These are phyloP conservation scores for Salix caprea DNA, from an alignment of 345 rosid species.

Conservation along the genomic window DNA sequence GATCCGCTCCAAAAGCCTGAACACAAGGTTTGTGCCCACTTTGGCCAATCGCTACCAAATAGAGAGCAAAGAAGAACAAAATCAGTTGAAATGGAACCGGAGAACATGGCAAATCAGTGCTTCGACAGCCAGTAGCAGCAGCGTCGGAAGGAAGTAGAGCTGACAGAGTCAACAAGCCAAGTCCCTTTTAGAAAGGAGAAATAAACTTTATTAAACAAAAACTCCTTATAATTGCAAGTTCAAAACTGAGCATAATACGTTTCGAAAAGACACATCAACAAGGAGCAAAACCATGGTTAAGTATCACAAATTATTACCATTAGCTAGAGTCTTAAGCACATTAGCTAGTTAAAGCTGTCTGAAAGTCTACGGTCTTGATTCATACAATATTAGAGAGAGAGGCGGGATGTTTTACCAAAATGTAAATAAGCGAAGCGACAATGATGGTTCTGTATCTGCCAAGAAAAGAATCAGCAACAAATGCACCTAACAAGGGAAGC, in stretches of 20 bases:
- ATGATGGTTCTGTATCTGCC: conserved; percentile 23
- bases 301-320: too few species aligned
- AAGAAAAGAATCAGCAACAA: conserved; percentile 24
- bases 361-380: too few species aligned
- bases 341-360: too few species aligned
- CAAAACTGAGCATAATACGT: background rate
- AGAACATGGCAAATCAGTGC: background rate
- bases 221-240: background rate
- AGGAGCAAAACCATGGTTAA: too few species aligned
- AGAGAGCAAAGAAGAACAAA: conserved; percentile 24
- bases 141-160: conserved; percentile 11
- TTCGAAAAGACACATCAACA: background rate
- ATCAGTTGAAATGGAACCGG: conserved; percentile 3
- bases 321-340: too few species aligned
- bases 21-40: conserved; percentile 30
- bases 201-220: background rate
- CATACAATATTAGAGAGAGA: background rate
- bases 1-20: conserved; percentile 32
- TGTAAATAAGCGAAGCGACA: conserved; percentile 18
- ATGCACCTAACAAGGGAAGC: conserved; percentile 23
- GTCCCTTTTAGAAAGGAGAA: conserved; percentile 14
- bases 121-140: conserved; percentile 6
- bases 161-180: conserved; percentile 22
- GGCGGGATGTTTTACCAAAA: conserved; percentile 5
- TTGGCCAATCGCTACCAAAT: conserved; percentile 21